Conservation (phyloP, 331 rosid species). For the Rhamnella rubrinervis region DNA sequence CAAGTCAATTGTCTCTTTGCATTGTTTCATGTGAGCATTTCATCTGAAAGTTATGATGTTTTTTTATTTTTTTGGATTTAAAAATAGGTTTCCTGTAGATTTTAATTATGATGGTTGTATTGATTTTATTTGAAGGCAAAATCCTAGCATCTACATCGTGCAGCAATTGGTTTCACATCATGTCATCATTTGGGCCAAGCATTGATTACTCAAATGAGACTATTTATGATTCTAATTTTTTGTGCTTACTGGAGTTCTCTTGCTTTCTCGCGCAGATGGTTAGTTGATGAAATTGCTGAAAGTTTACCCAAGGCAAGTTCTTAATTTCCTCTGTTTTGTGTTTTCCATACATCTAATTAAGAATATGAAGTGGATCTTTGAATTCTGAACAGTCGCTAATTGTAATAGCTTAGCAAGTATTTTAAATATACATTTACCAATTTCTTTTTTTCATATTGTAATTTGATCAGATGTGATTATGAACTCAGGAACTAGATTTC, state of each 20-base stretch:
- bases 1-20: neutral
- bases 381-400: neutral
- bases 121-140: neutral
- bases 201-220: neutral
- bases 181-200: neutral
- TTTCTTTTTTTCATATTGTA: neutral
- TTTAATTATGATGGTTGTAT: slow-evolving; percentile 2
- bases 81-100: slow-evolving; percentile 9
- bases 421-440: neutral
- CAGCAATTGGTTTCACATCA: slow-evolving; percentile 20
- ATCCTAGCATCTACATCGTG: slow-evolving; percentile 13
- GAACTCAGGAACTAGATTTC: slow-evolving; percentile 84
- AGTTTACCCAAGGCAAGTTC: slow-evolving; percentile 81
- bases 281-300: slow-evolving; percentile 87
- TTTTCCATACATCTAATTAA: neutral
- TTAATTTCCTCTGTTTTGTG: slow-evolving; percentile 1
- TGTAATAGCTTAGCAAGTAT: neutral
- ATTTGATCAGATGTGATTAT: slow-evolving; percentile 31
- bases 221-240: neutral
- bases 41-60: neutral
- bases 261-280: slow-evolving; percentile 63
- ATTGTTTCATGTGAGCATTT: neutral
- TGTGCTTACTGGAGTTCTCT: slow-evolving; percentile 21
- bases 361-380: neutral
- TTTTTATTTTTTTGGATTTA: neutral